phyloP scores from a whole-genome alignment of 2,329 filamentous ascomycete species.

The Fusarium heterosporum region DNA sequence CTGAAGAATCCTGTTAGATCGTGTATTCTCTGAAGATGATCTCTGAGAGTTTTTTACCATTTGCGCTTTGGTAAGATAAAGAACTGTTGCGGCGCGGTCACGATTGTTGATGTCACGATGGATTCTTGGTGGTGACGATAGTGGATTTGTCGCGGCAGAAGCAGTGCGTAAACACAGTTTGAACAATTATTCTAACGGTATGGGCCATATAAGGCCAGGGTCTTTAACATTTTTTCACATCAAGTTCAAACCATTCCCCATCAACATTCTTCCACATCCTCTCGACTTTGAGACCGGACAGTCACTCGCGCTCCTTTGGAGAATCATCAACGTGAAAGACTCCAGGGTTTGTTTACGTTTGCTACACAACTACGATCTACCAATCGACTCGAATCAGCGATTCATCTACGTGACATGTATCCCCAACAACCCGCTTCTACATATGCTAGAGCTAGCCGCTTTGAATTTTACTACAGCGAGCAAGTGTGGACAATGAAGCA shows the following conservation, averaged over 20 bases:
- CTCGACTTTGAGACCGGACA: not conserved
- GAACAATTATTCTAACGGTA: constrained; percentile 6
- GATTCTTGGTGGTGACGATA: constrained; percentile 20
- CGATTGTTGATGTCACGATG: constrained; percentile 39
- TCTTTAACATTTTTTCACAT: constrained; percentile 31
- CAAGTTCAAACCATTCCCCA: not conserved
- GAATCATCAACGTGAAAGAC: constrained; percentile 29
- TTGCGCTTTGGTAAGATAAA: constrained; percentile 16
- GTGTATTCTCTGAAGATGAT: rapidly evolving
- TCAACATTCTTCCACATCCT: constrained; percentile 3
- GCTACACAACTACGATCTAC: constrained; percentile 1
- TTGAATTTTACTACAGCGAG: constrained; percentile 64
- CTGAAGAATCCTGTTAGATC: constrained; percentile 47
- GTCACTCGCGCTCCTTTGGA: constrained; percentile 15
- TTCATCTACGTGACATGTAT: constrained; percentile 7
- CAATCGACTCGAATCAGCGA: not conserved
- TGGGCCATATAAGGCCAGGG: constrained; percentile 14
- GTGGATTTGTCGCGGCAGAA: constrained; percentile 7
- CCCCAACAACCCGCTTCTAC: constrained; percentile 61
- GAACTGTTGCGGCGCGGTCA: constrained; percentile 18
- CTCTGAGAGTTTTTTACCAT: constrained; percentile 22
- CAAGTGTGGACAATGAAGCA: constrained; percentile 79
- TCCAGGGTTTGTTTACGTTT: constrained; percentile 37
- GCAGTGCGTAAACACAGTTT: constrained; percentile 26
- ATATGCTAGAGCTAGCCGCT: constrained; percentile 75